These are phyloP conservation scores for Cytauxzoon felis DNA, from an alignment of 169 alveolate species.

Conservation along the genomic window DNA sequence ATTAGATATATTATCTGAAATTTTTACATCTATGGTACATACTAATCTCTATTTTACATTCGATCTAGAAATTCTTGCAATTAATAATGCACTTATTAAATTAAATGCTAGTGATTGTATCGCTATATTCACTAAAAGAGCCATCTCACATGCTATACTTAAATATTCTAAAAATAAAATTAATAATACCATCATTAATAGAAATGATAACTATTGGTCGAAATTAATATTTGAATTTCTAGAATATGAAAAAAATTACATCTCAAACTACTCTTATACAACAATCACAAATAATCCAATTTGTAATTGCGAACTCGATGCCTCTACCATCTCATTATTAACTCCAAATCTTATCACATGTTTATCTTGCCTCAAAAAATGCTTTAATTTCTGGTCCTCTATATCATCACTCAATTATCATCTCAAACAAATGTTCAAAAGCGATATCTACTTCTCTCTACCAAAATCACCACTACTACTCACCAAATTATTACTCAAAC, in stretches of 20 bases:
- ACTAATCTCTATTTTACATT: not conserved
- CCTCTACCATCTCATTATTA: not conserved
- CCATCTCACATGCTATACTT: slow-evolving; percentile 16
- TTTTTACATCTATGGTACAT: slow-evolving; percentile 16
- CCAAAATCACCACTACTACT: slow-evolving; percentile 39
- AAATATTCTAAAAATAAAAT: not conserved
- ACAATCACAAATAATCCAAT: not conserved
- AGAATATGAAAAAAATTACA: slow-evolving; percentile 13
- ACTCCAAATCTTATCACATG: slow-evolving; percentile 40
- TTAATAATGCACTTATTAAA: not conserved
- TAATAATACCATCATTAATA: not conserved
- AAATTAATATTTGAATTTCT: slow-evolving; percentile 13
- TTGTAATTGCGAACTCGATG: slow-evolving; percentile 25
- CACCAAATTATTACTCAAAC: slow-evolving; percentile 46
- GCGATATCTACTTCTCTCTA: slow-evolving; percentile 5
- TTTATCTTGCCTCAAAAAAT: slow-evolving; percentile 12
- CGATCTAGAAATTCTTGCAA: not conserved
- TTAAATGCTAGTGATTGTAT: slow-evolving; percentile 24
- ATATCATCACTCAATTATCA: not conserved
- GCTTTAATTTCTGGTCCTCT: slow-evolving; percentile 4
- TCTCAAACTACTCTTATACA: not conserved
- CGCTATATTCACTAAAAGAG: slow-evolving; percentile 54
- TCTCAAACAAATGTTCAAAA: slow-evolving; percentile 14
- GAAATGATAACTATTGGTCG: slow-evolving; percentile 52
- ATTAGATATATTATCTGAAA: slow-evolving; percentile 19